Conservation (phyloP, 2,329 filamentous ascomycete genomes). For the Diaporthe citrichinensis region DNA sequence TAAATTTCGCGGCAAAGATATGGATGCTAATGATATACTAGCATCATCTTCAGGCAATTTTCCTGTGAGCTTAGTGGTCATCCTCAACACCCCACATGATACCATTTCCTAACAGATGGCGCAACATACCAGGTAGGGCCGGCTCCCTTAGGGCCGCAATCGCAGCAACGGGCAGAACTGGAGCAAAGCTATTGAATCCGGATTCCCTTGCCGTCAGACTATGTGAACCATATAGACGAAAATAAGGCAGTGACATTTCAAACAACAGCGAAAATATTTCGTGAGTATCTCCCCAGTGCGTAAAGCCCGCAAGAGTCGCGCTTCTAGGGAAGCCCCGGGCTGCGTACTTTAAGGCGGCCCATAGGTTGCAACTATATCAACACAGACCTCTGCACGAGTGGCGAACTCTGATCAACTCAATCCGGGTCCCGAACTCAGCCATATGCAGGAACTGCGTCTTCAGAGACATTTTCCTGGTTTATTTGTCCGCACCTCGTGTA, state of each 20-base stretch:
- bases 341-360: neutral
- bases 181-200: neutral
- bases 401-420: neutral
- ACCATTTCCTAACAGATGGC: neutral
- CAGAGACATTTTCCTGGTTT: neutral
- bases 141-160: neutral
- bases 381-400: neutral
- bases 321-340: neutral
- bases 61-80: neutral
- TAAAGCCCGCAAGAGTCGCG: neutral
- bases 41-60: neutral
- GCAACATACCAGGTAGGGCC: neutral
- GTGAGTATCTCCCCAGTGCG: neutral
- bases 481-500: neutral
- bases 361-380: neutral
- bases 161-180: neutral
- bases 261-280: too few relatives aligned
- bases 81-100: conserved; percentile 20
- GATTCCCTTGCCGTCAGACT: neutral
- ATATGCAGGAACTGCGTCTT: too few relatives aligned
- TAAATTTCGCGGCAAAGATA: neutral
- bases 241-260: neutral
- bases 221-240: neutral
- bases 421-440: neutral
- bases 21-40: conserved; percentile 19